Evolutionary conservation across 345 rosid genomes (phyloP).

Genomic region (Crucihimalaya himalaica): DNA sequence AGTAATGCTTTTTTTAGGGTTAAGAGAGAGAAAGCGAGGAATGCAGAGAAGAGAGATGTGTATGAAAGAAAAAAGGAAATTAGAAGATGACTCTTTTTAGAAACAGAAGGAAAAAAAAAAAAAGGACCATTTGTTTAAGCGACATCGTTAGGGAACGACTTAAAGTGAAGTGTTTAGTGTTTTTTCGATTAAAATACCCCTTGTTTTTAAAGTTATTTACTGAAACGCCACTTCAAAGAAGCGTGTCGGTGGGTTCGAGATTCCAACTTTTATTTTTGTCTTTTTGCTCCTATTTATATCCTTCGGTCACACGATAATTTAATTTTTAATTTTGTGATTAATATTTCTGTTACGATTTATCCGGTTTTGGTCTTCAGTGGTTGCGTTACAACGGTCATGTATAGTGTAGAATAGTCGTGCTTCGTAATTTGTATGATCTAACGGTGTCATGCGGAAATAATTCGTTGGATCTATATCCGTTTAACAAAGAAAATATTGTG

Average conservation of each 20-base stretch:
- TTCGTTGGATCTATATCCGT: too few relatives aligned
- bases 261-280: slow-evolving; percentile 8
- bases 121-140: not conserved
- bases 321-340: not conserved
- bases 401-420: too few relatives aligned
- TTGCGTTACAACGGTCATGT: not conserved
- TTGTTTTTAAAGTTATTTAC: not conserved
- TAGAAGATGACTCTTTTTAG: slow-evolving; percentile 7
- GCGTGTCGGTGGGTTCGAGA: slow-evolving; percentile 30
- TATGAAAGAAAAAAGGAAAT: not conserved
- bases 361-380: not conserved
- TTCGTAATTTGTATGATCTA: too few relatives aligned
- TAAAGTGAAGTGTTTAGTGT: not conserved
- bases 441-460: too few relatives aligned
- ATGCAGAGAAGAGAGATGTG: slow-evolving; percentile 11
- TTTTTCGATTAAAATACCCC: not conserved
- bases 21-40: not conserved
- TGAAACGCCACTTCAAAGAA: not conserved
- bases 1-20: not conserved
- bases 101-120: not conserved
- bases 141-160: slow-evolving; percentile 21
- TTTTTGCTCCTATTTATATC: not conserved
- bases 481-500: too few relatives aligned
- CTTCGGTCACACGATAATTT: too few relatives aligned
- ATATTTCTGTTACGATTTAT: not conserved